Conservation (phyloP, 1,139 yeast genomes). For the Suhomyces bokatorum region DNA sequence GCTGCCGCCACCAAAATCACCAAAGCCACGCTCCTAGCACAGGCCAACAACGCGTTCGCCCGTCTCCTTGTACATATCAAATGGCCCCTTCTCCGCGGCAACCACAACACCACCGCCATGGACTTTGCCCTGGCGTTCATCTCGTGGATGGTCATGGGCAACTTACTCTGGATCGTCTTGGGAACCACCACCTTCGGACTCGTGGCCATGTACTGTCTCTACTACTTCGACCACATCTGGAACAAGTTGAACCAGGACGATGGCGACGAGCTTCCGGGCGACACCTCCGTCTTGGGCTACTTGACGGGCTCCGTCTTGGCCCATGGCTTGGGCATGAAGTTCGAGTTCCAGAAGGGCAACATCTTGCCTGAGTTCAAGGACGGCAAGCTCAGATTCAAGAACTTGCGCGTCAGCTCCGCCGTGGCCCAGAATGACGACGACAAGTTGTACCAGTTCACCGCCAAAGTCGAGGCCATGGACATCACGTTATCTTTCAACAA, state of each 20-base stretch:
- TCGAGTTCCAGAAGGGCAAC: conserved; percentile 38
- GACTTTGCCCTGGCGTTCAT: conserved; percentile 61
- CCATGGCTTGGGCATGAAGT: conserved; percentile 40
- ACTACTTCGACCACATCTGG: conserved; percentile 38
- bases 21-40: conserved; percentile 43
- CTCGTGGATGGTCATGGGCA: conserved; percentile 57
- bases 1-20: conserved; percentile 18
- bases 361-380: conserved; percentile 52
- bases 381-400: conserved; percentile 62
- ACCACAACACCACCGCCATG: conserved; percentile 47
- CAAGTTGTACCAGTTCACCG: conserved; percentile 26
- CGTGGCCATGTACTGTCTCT: conserved; percentile 49
- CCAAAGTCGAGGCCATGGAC: conserved; percentile 55
- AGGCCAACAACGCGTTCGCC: conserved; percentile 44
- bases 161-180: conserved; percentile 56
- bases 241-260: conserved; percentile 17
- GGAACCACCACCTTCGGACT: conserved; percentile 69
- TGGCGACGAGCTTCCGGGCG: conserved; percentile 15
- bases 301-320: conserved; percentile 40
- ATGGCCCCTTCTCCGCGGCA: conserved; percentile 56
- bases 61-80: conserved; percentile 52
- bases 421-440: conserved; percentile 9
- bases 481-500: conserved; percentile 62
- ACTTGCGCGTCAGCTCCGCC: conserved; percentile 41
- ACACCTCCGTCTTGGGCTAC: conserved; percentile 33